phyloP scores from a whole-genome alignment of 2,329 filamentous ascomycete species.

The Ophiostoma sp. region DNA sequence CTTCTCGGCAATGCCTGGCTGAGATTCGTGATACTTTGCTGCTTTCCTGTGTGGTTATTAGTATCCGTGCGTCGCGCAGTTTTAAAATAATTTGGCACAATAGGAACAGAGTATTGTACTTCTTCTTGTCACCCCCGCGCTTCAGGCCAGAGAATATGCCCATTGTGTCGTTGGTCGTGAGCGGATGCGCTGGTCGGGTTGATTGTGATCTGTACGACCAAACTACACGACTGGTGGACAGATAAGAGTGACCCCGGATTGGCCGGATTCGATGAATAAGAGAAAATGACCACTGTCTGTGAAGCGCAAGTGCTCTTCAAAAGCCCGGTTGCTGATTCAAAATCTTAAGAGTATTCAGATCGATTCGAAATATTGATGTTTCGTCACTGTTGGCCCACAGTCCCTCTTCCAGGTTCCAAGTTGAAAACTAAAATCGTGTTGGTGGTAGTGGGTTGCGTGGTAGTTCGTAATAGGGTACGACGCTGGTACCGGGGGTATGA shows the following conservation, averaged over 20 bases:
- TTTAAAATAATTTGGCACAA: not conserved
- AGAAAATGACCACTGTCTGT: not conserved
- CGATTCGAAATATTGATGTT: not conserved
- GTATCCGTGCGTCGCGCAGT: not conserved
- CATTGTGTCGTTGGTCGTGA: constrained; percentile 38
- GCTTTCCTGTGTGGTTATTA: constrained; percentile 30
- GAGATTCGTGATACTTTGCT: constrained; percentile 25
- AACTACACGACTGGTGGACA: not conserved
- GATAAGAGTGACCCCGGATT: constrained; percentile 4
- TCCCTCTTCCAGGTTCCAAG: not conserved
- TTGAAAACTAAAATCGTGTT: not conserved
- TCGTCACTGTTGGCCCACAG: constrained; percentile 10
- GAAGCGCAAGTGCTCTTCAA: not conserved
- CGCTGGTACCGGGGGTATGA: constrained; percentile 3
- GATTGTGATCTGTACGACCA: not conserved
- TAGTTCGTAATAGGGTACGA: constrained; percentile 14
- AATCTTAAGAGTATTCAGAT: not conserved
- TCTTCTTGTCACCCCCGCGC: constrained; percentile 53
- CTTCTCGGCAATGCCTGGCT: constrained; percentile 28
- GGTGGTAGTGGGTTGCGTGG: constrained; percentile 1
- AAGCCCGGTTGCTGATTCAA: not conserved
- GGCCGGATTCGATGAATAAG: not conserved
- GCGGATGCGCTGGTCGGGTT: not conserved
- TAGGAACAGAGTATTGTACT: constrained; percentile 36
- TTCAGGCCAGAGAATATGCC: constrained; percentile 57